Evolutionary conservation across 169 alveolate genomes (phyloP), one percentile per base, ranked within the genome.

Genomic region (Plasmodium coatneyi): DNA sequence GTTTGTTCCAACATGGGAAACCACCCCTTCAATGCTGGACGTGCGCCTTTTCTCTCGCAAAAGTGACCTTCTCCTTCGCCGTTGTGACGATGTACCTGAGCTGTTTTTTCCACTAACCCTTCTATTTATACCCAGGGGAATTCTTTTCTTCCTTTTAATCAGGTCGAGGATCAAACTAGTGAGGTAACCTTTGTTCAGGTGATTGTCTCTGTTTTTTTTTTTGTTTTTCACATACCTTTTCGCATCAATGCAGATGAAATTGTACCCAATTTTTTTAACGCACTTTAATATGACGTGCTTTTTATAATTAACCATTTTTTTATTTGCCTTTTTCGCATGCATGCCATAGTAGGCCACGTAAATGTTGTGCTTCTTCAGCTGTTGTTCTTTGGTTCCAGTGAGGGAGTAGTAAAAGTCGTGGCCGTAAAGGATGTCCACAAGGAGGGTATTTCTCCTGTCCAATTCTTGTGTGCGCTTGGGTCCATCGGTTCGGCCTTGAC

Each of bases 241-340:
- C 1, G 94, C 94, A 79, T 89, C 94, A 56, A 89, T 89, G 60
- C 90, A 89, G 9, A 89, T 89, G 41, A 60, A 89, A 41, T 89
- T 78, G 25, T 36, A 89, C 70, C 94, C 94, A 66, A 70, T 78
- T 46, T 78, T 79, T 78, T 79, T 89, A 3, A 89, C 52, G 30
- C 81, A 39, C 36, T 41, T 89, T n/a, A 79, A 34, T 60, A 89
- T 41, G 41, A 54, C 43, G 71, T 89, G 60, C 52, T 89, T 89
- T 60, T 89, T 78, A 89, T 78, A 78, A 60, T 89, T 89, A n/a
- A 89, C 5, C 2, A 89, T 54, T 89, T 41, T 89, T 39, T 89
- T 89, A 39, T 89, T 89, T 14, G 12, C 49, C 72, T 89, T 89
- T 9, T 89, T 89, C 49, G 46, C 49, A 60, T 89, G 94, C 30